These are phyloP conservation scores for Mucuna pruriens DNA, from an alignment of 306 rosid species.

Conservation along the genomic window DNA sequence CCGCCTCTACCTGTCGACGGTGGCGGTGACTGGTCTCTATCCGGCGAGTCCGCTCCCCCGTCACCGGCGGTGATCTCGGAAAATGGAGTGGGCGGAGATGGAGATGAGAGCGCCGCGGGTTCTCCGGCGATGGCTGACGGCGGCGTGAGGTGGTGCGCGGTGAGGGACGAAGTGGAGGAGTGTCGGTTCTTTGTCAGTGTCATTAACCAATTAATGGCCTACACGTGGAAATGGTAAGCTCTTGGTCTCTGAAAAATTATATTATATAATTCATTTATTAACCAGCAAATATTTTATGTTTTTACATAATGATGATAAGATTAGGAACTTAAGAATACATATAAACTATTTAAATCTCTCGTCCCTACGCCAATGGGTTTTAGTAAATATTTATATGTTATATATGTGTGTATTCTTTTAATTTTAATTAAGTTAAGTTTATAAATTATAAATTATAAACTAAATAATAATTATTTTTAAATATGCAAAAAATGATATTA, in stretches of 20 bases:
- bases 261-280: background rate
- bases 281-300: no score
- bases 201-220: conserved; percentile 28
- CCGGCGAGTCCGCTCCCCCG: background rate
- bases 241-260: background rate
- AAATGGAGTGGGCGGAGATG: background rate
- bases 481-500: no score
- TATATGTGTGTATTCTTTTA: no score
- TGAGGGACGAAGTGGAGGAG: conserved; percentile 36
- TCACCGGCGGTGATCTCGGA: background rate
- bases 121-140: conserved; percentile 8
- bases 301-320: no score
- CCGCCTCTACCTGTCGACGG: background rate
- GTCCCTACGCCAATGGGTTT: no score
- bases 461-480: no score
- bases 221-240: conserved; percentile 42
- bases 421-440: no score
- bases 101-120: background rate
- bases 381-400: no score
- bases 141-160: conserved; percentile 42
- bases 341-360: no score
- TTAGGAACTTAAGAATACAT: no score
- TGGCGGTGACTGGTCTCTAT: background rate
- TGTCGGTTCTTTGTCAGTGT: conserved; percentile 5
- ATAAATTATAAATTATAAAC: no score